Conservation (phyloP, 345 rosid genomes). For the Hypericum perforatum region DNA sequence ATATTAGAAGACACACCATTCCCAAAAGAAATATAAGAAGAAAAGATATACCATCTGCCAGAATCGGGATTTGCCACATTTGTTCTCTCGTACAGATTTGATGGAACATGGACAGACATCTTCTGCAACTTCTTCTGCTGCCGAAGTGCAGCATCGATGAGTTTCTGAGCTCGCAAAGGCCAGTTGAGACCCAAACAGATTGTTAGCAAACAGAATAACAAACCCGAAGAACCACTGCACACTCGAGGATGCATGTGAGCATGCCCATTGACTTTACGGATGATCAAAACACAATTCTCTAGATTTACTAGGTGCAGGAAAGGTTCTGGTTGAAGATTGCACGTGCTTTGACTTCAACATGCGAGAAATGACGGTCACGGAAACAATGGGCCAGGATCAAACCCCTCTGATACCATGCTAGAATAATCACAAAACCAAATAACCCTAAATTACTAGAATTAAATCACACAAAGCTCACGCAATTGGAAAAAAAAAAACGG, state of each 20-base stretch:
- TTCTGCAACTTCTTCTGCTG: slow-evolving; percentile 73
- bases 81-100: slow-evolving; percentile 34
- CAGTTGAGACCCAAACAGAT: neutral
- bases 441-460: neutral
- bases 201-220: neutral
- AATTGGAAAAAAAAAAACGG: neutral
- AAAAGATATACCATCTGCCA: slow-evolving; percentile 30
- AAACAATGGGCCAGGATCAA: too few species aligned
- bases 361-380: too few species aligned
- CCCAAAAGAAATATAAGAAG: neutral
- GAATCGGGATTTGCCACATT: slow-evolving; percentile 32
- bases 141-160: slow-evolving; percentile 49
- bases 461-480: neutral
- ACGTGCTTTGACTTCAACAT: too few species aligned
- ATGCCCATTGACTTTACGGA: too few species aligned
- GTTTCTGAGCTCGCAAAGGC: slow-evolving; percentile 39
- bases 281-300: too few species aligned
- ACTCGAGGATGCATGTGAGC: too few species aligned
- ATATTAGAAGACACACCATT: neutral
- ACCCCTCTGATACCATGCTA: too few species aligned
- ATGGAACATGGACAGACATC: slow-evolving; percentile 46
- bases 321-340: too few species aligned
- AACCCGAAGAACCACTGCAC: neutral
- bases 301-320: too few species aligned
- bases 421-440: neutral